These are phyloP conservation scores for Diaporthe ampelina DNA, from an alignment of 2,329 filamentous ascomycete species.

Conservation along the genomic window DNA sequence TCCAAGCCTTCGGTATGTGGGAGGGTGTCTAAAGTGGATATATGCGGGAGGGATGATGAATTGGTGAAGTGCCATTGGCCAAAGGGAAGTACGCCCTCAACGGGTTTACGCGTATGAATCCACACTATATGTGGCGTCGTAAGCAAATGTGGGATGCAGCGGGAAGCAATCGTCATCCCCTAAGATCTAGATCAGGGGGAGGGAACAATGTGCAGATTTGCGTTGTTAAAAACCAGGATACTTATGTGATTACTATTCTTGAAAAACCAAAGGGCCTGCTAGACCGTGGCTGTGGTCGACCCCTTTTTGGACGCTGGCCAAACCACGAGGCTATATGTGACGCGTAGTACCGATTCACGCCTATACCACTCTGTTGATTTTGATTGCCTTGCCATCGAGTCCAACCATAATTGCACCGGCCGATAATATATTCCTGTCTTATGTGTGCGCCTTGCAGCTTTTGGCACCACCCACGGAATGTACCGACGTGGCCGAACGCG, in stretches of 20 bases:
- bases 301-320: conserved; percentile 1
- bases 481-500: background rate
- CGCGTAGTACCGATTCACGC: background rate
- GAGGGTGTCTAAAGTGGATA: conserved; percentile 3
- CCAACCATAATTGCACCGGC: no score
- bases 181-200: background rate
- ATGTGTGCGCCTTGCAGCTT: background rate
- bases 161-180: conserved; percentile 1
- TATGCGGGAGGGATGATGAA: background rate
- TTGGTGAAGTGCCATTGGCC: conserved; percentile 15
- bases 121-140: conserved; percentile 14
- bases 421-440: no score
- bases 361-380: background rate
- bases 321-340: background rate
- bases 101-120: conserved; percentile 17
- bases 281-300: background rate
- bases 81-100: background rate
- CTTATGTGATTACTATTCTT: background rate
- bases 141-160: background rate
- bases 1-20: conserved; percentile 17
- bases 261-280: background rate
- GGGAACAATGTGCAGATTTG: background rate
- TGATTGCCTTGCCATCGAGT: no score
- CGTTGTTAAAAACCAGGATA: background rate
- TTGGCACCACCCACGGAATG: background rate